Evolutionary conservation across 169 alveolate genomes (phyloP), one percentile per base, ranked within the genome.

Genomic region (Eimeria maxima): DNA sequence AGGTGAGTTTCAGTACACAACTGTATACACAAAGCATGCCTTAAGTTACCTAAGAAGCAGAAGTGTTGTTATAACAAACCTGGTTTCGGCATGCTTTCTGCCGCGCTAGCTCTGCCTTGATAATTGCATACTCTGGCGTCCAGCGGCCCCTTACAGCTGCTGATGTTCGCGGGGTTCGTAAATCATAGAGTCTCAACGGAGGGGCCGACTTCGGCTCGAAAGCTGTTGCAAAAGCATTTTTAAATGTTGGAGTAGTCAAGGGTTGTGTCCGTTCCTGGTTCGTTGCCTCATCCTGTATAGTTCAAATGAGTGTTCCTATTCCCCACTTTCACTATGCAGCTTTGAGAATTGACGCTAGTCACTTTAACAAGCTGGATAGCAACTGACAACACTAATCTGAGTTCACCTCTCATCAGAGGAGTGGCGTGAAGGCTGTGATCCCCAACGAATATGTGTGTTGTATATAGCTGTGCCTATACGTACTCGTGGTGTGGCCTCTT

Each of bases 81-180:
- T 81, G 50, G 45, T 5, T 10, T 50, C 24, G 47, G 65, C 45
- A 57, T 27, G 20, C 73, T 45, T 63, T 81, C 50, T 81, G 90
- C 71, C 45, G 33, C 90, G 10, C 33, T 45, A 81, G 90, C 55
- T 57, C 90, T n/a, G 33, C 10, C 27, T 81, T 81, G 71, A 81
- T 81, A n/a, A 27, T 63, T 47, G 24, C 71, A 63, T 81, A 81
- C 55, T 81, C 90, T 44, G 65, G 24, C 42, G 90, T 81, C 90
- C 90, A 81, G 38, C 90, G 90, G 90, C 90, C 90, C 45, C 71
- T 47, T 11, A 47, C 90, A 81, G 90, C 65, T 24, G 90, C 47
- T 20, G 90, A 81, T 27, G 90, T 81, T 45, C 90, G 90, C 50
- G 90, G 90, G 11, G 90, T 81, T 50, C 55, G 90, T 22, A 45